These are phyloP conservation scores for Fusarium euwallaceae DNA, from an alignment of 2,329 filamentous ascomycete genomes.

Conservation along the genomic window DNA sequence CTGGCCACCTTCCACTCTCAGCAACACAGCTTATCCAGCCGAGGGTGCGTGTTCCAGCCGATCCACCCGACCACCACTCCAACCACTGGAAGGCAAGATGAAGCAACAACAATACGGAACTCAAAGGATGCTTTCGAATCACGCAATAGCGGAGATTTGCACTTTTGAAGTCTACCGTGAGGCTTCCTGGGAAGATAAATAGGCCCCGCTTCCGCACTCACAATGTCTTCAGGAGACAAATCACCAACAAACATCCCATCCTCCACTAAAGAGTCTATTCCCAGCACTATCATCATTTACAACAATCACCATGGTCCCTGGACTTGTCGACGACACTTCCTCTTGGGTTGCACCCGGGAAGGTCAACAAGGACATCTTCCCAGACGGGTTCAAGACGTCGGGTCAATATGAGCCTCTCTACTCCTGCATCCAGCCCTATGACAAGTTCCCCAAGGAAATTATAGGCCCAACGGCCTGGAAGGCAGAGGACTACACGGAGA, in stretches of 20 bases:
- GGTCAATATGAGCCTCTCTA: conserved; percentile 81
- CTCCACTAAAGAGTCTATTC: neutral
- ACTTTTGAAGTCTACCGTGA: neutral
- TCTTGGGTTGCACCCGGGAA: neutral
- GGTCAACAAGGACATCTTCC: conserved; percentile 50
- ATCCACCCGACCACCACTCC: conserved; percentile 2
- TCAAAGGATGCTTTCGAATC: conserved; percentile 1
- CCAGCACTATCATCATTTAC: neutral
- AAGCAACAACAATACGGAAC: conserved; percentile 3
- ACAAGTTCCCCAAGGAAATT: conserved; percentile 78
- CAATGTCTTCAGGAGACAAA: neutral
- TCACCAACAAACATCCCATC: too few relatives aligned
- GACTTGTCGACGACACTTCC: neutral
- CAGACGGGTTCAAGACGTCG: conserved; percentile 65
- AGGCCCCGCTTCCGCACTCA: neutral
- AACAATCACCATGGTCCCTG: neutral
- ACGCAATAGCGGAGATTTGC: neutral
- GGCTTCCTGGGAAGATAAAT: neutral
- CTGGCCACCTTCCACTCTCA: neutral
- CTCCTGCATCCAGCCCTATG: conserved; percentile 74
- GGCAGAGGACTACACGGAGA: conserved; percentile 71
- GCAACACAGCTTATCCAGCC: neutral
- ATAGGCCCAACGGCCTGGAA: conserved; percentile 80
- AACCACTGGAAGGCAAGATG: neutral
- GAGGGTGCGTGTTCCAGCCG: neutral